Conservation (phyloP, 768 basidiomycete species). For the Strobilomyces dryophilus region DNA sequence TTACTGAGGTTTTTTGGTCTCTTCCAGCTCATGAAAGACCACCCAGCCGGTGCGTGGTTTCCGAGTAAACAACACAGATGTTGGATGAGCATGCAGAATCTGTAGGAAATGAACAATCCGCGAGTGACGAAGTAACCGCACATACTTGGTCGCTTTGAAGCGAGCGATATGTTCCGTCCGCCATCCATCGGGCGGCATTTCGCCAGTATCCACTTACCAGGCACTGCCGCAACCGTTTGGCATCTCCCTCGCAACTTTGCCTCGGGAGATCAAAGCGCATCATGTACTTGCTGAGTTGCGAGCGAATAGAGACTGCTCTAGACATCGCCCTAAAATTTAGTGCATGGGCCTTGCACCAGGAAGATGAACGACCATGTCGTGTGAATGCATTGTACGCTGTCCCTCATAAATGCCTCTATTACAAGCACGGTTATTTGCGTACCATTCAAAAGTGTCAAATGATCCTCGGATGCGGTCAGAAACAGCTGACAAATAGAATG, state of each 20-base stretch:
- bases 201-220: conserved; percentile 92
- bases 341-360: conserved; percentile 92
- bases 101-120: conserved; percentile 28
- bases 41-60: conserved; percentile 92
- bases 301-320: conserved; percentile 87
- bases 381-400: conserved; percentile 92
- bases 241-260: conserved; percentile 89
- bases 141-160: conserved; percentile 81
- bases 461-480: conserved; percentile 50
- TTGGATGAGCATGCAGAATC: conserved; percentile 89
- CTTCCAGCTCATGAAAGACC: conserved; percentile 92
- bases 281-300: conserved; percentile 96
- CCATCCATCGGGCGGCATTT: conserved; percentile 86
- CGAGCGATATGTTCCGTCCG: conserved; percentile 90
- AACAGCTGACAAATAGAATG: neutral
- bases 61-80: conserved; percentile 89
- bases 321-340: conserved; percentile 94
- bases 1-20: conserved; percentile 93
- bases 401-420: conserved; percentile 1
- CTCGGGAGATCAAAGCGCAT: conserved; percentile 78
- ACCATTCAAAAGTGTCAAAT: conserved; percentile 93
- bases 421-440: neutral
- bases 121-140: neutral
- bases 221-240: conserved; percentile 76
- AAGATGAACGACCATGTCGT: conserved; percentile 74